Evolutionary conservation across 2,329 filamentous ascomycete genomes (phyloP), one percentile per base, ranked within the genome.

Genomic region (Torrubiella hemipterigena): DNA sequence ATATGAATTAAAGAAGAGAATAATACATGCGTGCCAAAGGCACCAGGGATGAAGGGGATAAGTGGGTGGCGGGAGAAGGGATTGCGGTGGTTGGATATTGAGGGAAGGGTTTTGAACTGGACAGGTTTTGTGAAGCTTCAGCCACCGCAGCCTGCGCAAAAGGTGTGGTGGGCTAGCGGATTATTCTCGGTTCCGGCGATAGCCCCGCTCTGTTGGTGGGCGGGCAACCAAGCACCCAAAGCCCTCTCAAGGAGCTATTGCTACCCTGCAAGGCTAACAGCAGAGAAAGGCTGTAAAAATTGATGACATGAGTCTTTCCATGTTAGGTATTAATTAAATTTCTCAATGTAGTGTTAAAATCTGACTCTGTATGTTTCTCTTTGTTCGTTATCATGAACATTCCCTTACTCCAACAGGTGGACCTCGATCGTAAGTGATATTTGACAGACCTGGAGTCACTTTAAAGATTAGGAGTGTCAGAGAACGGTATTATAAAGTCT

Each of bases 111-210:
- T 32, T 36, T 42, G 40, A 35, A 38, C 30, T 48, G 42, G 44
- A 42, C 53, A 52, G 44, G 50, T 44, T 55, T 54, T 52, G 49
- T 43, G 46, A 49, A 41, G 41, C 33, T 39, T 39, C 47, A 42
- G 39, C 43, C 42, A 42, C 42, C 42, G 42, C 33, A 32, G 22
- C 31, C n/a, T n/a, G n/a, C n/a, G 30, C 29, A 31, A 16, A 30
- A 27, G 16, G 23, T 17, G n/a, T 15, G 29, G 27, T 24, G 29
- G 19, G 17, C 24, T 11, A n/a, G 9, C 34, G 34, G 34, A 24
- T 33, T 27, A 36, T 36, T n/a, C 22, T 36, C 34, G 34, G 34
- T n/a, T 29, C 23, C 24, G 28, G 17, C 17, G 27, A 18, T 17
- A 25, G 32, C 32, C 32, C 32, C 32, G 27, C 32, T 23, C 25